Base-by-base conservation (phyloP, 345 rosid species). In the Nephelium lappaceum region DNA sequence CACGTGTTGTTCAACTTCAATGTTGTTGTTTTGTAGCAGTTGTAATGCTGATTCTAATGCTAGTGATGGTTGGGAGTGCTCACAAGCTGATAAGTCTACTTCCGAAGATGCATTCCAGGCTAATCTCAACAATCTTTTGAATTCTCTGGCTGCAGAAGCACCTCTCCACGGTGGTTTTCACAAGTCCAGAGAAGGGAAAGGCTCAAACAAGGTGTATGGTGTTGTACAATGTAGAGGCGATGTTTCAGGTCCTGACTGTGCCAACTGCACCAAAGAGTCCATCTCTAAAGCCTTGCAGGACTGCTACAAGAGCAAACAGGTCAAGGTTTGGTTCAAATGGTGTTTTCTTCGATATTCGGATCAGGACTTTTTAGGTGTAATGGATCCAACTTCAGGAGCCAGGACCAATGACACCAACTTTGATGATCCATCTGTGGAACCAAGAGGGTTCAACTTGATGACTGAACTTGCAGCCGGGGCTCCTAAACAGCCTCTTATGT, bases 211-310 rank as follows among this genome's bases (percentile, higher is more conserved):
- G 77, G 68, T 86, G 73, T 83, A 81, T 24, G 86, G 88, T 69
- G 80, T 86, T 68, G 25, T 80, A 3, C 88, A 82, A 80, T 83
- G 89, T 67, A 82, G 91, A 76, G 83, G 78, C 16, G 88, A 85
- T 53, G 9, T 83, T 39, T 85, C 88, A 21, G 66, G 43, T 12
- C 11, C 75, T 25, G 76, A 77, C 18, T 88, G 87, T 64, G 74
- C 72, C 27, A 65, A 78, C 51, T 86, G 89, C 79, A 76, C 84
- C 16, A 80, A 31, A 64, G 78, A 84, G n/a, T 45, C 81, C 18
- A 77, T 77, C 31, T 5, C 10, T 3, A 36, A n/a, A 27, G 85
- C 75, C 61, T 49, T 63, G 24, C 69, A 55, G 0, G 65, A 65
- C 23, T 87, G 90, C 74, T 25, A 79, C 1, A 21, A 24, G 31